phyloP scores from a whole-genome alignment of 345 rosid genomes.

The Lepidium sativum region DNA sequence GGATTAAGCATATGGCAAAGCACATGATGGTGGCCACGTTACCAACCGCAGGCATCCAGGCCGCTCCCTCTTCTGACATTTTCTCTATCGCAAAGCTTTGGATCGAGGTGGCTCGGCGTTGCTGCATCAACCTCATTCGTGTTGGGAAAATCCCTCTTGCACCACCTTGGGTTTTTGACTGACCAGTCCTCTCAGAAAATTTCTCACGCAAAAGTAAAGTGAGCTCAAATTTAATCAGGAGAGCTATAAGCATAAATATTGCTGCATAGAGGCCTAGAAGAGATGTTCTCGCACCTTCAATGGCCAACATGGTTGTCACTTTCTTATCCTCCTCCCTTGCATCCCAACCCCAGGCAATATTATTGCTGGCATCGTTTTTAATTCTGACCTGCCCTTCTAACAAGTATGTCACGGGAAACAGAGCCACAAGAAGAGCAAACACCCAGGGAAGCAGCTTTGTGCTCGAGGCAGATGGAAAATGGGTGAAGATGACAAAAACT shows the following conservation, averaged over 20 bases:
- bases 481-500: conserved; percentile 90
- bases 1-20: conserved; percentile 88
- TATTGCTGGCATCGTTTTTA: conserved; percentile 50
- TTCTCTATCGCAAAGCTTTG: conserved; percentile 79
- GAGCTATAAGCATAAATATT: conserved; percentile 90
- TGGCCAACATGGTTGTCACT: conserved; percentile 74
- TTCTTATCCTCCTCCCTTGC: conserved; percentile 74
- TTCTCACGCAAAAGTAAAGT: conserved; percentile 92
- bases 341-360: conserved; percentile 42
- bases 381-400: conserved; percentile 95
- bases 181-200: conserved; percentile 51
- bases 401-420: conserved; percentile 89
- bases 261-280: conserved; percentile 97
- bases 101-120: conserved; percentile 59
- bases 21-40: conserved; percentile 92
- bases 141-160: conserved; percentile 43
- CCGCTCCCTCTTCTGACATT: conserved; percentile 85
- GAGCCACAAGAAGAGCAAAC: conserved; percentile 92
- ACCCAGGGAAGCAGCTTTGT: conserved; percentile 94
- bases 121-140: conserved; percentile 94
- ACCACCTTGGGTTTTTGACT: conserved; percentile 46
- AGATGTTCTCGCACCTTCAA: conserved; percentile 98
- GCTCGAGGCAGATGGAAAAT: conserved; percentile 96
- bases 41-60: conserved; percentile 99
- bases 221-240: conserved; percentile 86